phyloP scores from a whole-genome alignment of 345 rosid genomes.

The Pistacia integerrima region DNA sequence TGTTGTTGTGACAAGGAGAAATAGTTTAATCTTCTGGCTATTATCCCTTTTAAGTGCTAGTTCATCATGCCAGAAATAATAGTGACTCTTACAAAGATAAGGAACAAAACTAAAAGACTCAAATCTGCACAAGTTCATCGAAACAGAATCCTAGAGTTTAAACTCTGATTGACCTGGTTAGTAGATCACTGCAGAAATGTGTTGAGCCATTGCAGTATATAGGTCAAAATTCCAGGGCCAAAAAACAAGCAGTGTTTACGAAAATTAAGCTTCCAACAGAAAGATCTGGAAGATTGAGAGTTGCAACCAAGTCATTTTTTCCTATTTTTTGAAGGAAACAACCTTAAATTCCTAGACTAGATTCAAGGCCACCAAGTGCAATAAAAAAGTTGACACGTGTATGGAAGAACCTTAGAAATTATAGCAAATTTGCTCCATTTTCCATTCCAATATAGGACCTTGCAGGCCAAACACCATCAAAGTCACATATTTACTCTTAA shows the following conservation, averaged over 20 bases:
- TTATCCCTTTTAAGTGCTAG: neutral
- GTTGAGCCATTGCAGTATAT: neutral
- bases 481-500: too few species aligned
- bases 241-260: neutral
- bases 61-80: neutral
- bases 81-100: neutral
- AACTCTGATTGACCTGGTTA: neutral
- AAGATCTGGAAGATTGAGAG: neutral
- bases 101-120: neutral
- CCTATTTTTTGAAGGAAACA: neutral
- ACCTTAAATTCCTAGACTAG: neutral
- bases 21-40: neutral
- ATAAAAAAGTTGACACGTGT: neutral
- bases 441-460: neutral
- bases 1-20: neutral
- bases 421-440: neutral
- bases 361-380: neutral
- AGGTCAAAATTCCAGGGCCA: conserved; percentile 5
- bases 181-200: neutral
- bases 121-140: neutral
- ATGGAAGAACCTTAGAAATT: neutral
- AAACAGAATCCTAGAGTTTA: neutral
- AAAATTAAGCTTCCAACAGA: conserved; percentile 1
- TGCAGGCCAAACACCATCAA: neutral
- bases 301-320: neutral